Base-by-base conservation (phyloP, 2,329 filamentous ascomycete species). In the Chaetomiaceae sp. region DNA sequence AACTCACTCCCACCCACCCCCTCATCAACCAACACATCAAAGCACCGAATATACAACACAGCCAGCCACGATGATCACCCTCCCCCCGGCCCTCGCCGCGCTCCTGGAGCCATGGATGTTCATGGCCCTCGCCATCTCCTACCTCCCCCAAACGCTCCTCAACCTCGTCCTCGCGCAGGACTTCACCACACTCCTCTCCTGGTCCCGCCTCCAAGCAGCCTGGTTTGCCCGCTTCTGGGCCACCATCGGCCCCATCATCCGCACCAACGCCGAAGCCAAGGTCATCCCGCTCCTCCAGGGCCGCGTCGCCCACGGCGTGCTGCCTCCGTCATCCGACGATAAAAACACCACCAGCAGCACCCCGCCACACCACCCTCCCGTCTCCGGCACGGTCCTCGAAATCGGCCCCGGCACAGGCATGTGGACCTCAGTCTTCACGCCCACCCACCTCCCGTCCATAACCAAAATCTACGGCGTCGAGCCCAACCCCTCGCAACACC, bases 161-260 rank as follows among this genome's bases (percentile, higher is more conserved):
- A 55, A 63, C 12, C 68, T 82, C 30, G 13, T 77, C 40, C 57
- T 58, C 25, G 56, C 61, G 8, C 55, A 62, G 40, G 60, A 72
- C 41, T 64, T 66, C 49, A 30, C 53, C 48, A 63, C 69, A 5
- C 66, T 80, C 16, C 44, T 76, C 39, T 73, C 70, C 16, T 69
- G 66, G 1, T 62, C 66, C 2, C 62, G 61, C 19, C 68, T 82
- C 48, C 69, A 66, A 35, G 65, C 70, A 2, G 71, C 67, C 55
- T 84, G 82, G 77, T 87, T 86, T 66, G 73, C 73, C 46, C 66
- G 67, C 35, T 85, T 86, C 67, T 87, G 83, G 83, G 65, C 66
- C 30, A 69, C 62, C 48, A 71, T 73, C 39, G 81, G 81, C 0
- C 79, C 82, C 0, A 54, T 64, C 4, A 70, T 79, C 3, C 74